phyloP scores from a whole-genome alignment of 106 monocot species.

The Dioscorea alata region DNA sequence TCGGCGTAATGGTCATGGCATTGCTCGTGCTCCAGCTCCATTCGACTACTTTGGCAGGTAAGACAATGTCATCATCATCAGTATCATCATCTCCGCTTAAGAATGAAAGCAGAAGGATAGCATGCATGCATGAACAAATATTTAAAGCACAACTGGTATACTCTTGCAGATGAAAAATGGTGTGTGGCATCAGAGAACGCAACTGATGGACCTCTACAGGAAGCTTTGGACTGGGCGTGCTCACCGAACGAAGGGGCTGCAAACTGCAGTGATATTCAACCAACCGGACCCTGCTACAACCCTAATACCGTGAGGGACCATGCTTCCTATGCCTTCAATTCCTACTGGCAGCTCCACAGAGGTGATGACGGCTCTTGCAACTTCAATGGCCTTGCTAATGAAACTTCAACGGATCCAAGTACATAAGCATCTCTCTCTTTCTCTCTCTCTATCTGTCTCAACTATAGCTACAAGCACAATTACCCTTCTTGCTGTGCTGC shows the following conservation, averaged over 20 bases:
- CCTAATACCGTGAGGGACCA: slow-evolving; percentile 71
- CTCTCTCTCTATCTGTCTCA: background rate
- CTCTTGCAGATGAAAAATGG: slow-evolving; percentile 35
- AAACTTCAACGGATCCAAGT: slow-evolving; percentile 76
- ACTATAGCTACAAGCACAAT: background rate
- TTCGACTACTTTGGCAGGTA: too few relatives aligned
- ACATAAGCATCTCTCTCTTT: slow-evolving; percentile 7
- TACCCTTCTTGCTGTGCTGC: slow-evolving; percentile 7
- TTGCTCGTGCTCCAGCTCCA: too few relatives aligned
- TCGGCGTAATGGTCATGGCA: too few relatives aligned
- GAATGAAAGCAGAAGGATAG: too few relatives aligned
- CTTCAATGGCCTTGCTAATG: slow-evolving; percentile 72
- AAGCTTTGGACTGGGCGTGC: slow-evolving; percentile 84
- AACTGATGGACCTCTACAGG: slow-evolving; percentile 58
- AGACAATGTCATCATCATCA: too few relatives aligned
- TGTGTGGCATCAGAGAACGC: slow-evolving; percentile 76
- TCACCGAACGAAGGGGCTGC: slow-evolving; percentile 45
- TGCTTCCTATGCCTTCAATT: slow-evolving; percentile 91
- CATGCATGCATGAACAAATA: too few relatives aligned
- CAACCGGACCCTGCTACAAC: slow-evolving; percentile 49
- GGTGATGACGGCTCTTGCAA: slow-evolving; percentile 66
- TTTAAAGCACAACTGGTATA: too few relatives aligned
- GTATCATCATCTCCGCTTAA: too few relatives aligned
- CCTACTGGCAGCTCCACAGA: slow-evolving; percentile 80
- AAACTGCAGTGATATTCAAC: slow-evolving; percentile 67